Percentiles rank a stretch among this genome's conserved stretches.
Conservation (phyloP, 2,329 filamentous ascomycete species). For the Pseudogymnoascus sp. region DNA sequence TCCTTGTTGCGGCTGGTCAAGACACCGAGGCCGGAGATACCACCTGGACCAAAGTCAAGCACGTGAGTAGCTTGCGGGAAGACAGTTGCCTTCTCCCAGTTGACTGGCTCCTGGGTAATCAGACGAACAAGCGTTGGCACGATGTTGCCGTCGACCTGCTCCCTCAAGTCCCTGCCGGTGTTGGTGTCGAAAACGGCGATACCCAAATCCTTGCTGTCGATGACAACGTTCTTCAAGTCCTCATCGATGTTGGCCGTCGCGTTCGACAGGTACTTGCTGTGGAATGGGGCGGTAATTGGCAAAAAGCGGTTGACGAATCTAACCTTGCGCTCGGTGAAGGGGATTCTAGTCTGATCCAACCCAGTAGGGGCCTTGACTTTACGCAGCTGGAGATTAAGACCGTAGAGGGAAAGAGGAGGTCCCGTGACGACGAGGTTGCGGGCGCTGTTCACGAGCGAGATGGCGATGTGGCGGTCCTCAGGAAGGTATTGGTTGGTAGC, state of each 20-base stretch:
- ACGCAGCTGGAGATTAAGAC: constrained; percentile 86
- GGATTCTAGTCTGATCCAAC: constrained; percentile 87
- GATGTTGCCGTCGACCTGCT: constrained; percentile 64
- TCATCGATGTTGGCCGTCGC: constrained; percentile 77
- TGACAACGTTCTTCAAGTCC: constrained; percentile 75
- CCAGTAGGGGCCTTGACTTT: constrained; percentile 98
- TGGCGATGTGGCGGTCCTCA: constrained; percentile 82
- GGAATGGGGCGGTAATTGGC: constrained; percentile 95
- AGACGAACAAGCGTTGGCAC: constrained; percentile 81
- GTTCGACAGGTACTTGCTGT: constrained; percentile 84
- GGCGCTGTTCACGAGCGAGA: constrained; percentile 93
- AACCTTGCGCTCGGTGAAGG: constrained; percentile 90
- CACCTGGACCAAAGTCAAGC: constrained; percentile 92
- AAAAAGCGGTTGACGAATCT: constrained; percentile 96
- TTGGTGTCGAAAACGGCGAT: constrained; percentile 89
- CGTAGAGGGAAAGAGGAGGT: constrained; percentile 90
- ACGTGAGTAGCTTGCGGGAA: constrained; percentile 91
- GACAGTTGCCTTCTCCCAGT: constrained; percentile 92
- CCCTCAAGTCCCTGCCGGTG: constrained; percentile 75
- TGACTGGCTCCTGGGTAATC: constrained; percentile 88
- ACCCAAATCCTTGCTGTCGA: constrained; percentile 63
- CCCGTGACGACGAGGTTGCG: constrained; percentile 96
- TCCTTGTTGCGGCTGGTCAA: constrained; percentile 99
- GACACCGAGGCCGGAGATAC: constrained; percentile 90
- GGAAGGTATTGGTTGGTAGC: constrained; percentile 95